Evolutionary conservation across 2,329 filamentous ascomycete genomes (phyloP).

Genomic region (Geosmithia flava): DNA sequence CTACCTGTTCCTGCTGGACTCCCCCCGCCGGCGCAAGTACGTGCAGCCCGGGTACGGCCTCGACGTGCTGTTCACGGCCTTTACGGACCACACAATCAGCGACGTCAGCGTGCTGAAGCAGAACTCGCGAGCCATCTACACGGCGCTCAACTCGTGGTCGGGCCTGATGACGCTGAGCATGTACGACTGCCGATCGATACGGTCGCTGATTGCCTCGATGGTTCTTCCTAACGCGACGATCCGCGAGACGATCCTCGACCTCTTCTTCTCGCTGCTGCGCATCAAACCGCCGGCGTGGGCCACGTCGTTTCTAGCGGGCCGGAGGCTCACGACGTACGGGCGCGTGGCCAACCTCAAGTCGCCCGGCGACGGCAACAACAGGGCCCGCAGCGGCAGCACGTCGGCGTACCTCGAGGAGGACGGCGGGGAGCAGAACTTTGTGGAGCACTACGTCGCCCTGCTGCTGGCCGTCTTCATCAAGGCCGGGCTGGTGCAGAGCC

Average conservation of each 20-base stretch:
- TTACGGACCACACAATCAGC: conserved; percentile 68
- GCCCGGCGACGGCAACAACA: conserved; percentile 34
- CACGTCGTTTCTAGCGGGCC: conserved; percentile 84
- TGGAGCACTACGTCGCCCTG: conserved; percentile 88
- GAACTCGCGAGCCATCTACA: conserved; percentile 85
- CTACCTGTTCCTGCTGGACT: conserved; percentile 84
- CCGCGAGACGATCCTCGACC: conserved; percentile 71
- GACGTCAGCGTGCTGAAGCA: conserved; percentile 59
- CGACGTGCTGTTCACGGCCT: conserved; percentile 79
- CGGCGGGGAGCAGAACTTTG: conserved; percentile 66
- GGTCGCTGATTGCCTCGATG: conserved; percentile 60
- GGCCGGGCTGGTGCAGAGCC: conserved; percentile 55
- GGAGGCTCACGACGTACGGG: conserved; percentile 91
- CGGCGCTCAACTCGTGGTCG: conserved; percentile 85
- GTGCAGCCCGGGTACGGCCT: conserved; percentile 83
- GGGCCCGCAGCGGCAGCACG: conserved; percentile 18
- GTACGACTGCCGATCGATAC: conserved; percentile 75
- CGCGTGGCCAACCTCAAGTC: conserved; percentile 75
- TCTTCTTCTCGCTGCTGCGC: conserved; percentile 67
- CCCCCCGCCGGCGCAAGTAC: conserved; percentile 67
- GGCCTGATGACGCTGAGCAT: conserved; percentile 80
- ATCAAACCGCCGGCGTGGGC: conserved; percentile 93
- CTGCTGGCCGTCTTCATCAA: conserved; percentile 77
- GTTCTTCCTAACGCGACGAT: conserved; percentile 42
- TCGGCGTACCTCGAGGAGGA: conserved; percentile 51